phyloP scores from a whole-genome alignment of 2,329 filamentous ascomycete genomes.

The Helotiales sp. region DNA sequence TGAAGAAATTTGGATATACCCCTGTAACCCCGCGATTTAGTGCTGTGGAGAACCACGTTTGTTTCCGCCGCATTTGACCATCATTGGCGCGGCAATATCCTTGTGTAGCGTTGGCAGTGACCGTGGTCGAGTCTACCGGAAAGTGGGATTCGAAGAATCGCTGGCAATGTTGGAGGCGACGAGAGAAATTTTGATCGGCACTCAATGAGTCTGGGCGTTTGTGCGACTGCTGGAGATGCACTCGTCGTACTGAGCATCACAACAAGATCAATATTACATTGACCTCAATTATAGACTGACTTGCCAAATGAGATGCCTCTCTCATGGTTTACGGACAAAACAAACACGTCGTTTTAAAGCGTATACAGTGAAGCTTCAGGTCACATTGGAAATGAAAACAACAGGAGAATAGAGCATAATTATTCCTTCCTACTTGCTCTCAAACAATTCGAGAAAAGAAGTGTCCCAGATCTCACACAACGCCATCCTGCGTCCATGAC shows the following conservation, averaged over 20 bases:
- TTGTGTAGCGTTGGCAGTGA: neutral
- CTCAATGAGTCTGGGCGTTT: too few species aligned
- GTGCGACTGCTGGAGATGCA: too few species aligned
- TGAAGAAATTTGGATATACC: neutral
- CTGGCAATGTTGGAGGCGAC: too few species aligned
- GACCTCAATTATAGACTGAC: too few species aligned
- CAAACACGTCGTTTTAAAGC: neutral
- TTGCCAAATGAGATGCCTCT: too few species aligned
- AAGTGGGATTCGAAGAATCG: too few species aligned
- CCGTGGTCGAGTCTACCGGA: too few species aligned
- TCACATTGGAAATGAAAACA: neutral
- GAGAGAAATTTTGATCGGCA: too few species aligned
- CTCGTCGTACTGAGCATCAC: too few species aligned
- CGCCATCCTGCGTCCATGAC: slow-evolving; percentile 12
- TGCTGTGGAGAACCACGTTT: neutral
- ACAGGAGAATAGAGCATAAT: slow-evolving; percentile 10
- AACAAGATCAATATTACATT: too few species aligned
- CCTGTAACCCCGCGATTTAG: slow-evolving; percentile 1
- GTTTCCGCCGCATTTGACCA: slow-evolving; percentile 1
- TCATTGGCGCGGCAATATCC: slow-evolving; percentile 7
- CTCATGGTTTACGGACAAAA: too few species aligned
- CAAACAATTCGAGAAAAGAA: slow-evolving; percentile 4
- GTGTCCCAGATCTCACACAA: slow-evolving; percentile 7
- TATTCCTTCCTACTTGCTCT: slow-evolving; percentile 21
- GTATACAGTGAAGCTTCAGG: neutral